Percentiles rank a stretch among this genome's conserved stretches.
These are phyloP conservation scores for Penicillium polonicum DNA, from an alignment of 2,329 filamentous ascomycete species.

Conservation along the genomic window DNA sequence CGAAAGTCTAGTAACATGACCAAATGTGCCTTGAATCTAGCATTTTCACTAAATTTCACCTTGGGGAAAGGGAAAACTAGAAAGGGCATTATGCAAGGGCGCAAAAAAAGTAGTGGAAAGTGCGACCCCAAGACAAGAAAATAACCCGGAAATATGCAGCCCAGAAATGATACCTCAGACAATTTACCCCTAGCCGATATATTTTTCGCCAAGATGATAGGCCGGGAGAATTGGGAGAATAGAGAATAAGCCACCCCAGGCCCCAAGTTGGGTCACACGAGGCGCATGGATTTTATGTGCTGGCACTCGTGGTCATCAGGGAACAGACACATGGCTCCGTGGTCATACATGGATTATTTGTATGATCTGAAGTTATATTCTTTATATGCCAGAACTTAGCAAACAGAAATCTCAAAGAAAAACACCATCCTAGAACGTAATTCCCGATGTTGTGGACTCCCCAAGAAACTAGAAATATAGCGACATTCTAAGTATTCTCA, in stretches of 20 bases:
- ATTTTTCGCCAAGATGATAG: background rate
- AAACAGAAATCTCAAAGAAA: background rate
- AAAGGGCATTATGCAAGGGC: slow-evolving; percentile 1
- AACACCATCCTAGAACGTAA: background rate
- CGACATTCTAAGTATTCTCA: background rate
- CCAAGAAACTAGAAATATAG: background rate
- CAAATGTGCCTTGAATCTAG: background rate
- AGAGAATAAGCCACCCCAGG: background rate
- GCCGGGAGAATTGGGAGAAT: background rate
- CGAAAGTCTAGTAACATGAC: background rate
- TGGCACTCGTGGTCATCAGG: background rate
- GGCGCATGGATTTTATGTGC: slow-evolving; percentile 1
- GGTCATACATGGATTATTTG: background rate
- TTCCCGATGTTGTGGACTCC: background rate
- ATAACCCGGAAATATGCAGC: background rate
- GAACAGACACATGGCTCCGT: background rate
- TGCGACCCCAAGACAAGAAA: background rate
- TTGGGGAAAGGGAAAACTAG: background rate
- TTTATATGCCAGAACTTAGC: background rate
- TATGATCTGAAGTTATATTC: background rate
- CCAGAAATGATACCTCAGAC: background rate
- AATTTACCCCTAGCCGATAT: background rate
- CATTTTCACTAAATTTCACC: background rate
- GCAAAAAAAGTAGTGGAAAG: background rate
- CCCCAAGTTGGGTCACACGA: background rate